phyloP scores from a whole-genome alignment of 257 asterid species.

The Solanum paucissectum region DNA sequence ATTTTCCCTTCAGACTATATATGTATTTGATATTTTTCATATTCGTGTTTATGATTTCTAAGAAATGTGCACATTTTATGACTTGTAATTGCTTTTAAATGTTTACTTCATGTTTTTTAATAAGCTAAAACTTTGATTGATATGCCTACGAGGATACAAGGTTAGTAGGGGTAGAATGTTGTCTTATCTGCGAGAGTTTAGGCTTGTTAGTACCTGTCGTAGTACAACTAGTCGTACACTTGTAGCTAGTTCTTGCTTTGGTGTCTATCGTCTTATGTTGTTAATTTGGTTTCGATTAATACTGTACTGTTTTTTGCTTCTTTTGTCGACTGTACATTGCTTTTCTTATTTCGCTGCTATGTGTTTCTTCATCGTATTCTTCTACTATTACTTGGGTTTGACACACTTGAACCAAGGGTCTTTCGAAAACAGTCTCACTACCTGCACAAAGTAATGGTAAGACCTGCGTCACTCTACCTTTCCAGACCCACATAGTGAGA shows the following conservation, averaged over 20 bases:
- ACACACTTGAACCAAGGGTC: background rate
- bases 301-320: too few relatives aligned
- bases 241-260: background rate
- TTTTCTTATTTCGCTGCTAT: too few relatives aligned
- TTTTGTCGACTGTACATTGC: too few relatives aligned
- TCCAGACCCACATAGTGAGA: too few relatives aligned
- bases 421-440: accelerated
- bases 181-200: too few relatives aligned
- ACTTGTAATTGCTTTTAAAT: background rate
- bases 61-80: background rate
- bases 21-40: too few relatives aligned
- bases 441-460: accelerated
- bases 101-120: background rate
- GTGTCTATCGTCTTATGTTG: background rate
- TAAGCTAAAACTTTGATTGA: background rate
- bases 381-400: background rate
- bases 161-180: background rate
- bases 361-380: too few relatives aligned
- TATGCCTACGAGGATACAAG: background rate
- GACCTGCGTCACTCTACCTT: too few relatives aligned
- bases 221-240: too few relatives aligned
- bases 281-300: too few relatives aligned
- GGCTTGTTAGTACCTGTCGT: background rate
- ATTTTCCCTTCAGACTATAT: too few relatives aligned
- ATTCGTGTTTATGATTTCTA: too few relatives aligned